Base-by-base conservation (phyloP, 83 land plant species). In the Picea mariana region DNA sequence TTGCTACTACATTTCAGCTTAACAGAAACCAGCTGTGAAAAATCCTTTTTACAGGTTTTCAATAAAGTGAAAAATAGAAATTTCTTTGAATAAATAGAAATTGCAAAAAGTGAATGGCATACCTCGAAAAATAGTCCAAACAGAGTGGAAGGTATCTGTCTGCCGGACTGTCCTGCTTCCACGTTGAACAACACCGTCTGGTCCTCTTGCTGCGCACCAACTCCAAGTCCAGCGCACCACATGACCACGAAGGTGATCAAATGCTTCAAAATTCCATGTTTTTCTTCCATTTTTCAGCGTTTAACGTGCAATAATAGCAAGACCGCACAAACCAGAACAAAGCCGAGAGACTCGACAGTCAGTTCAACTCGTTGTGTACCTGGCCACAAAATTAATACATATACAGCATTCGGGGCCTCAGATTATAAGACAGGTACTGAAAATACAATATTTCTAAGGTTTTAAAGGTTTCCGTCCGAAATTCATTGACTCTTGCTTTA, bases 121-220 rank as follows among this genome's bases (percentile, higher is more conserved):
- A 72, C 75, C 75, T 72, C 75, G 55, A 72, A 72, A 72, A 72
- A 72, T 20, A 72, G 38, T 42, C 75, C 75, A 40, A 72, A 72
- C 8, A 72, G 75, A 40, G 75, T 71, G 38, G 75, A 72, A 72
- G 75, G 75, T 38, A 72, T 72, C 24, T 20, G 6, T 20, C 52
- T 42, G 49, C 18, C 20, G 24, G 52, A 52, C 1, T 42, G 49
- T n/a, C 52, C 52, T 72, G 75, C 75, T 17, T 72, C 75, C 12
- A 72, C 55, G 6, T 20, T 42, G 18, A 72, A 47, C 42, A 0
- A 72, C 24, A 72, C 52, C 8, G 75, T 72, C 52, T 72, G 24
- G 49, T 72, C 38, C 47, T 72, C 23, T 47, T 72, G 75, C 52
- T 72, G 75, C 52, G 47, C 75, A 34, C 31, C 1, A 16, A 71